phyloP scores from a whole-genome alignment of 1,284 basidiomycete genomes.

The Moesziomyces antarcticus region DNA sequence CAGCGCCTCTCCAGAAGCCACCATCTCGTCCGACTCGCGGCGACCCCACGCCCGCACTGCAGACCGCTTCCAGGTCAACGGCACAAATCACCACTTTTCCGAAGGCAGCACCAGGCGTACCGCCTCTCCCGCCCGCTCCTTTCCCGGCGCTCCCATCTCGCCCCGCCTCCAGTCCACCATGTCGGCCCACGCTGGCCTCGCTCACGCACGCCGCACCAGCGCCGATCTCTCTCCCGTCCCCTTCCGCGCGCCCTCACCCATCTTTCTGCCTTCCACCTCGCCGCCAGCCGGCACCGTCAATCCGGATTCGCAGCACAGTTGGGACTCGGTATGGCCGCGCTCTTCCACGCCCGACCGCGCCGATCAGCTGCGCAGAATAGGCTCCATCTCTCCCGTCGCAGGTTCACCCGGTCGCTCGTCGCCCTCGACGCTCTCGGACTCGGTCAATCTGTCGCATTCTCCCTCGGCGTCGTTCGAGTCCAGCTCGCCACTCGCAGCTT shows the following conservation, averaged over 20 bases:
- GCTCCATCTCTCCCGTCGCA: conserved; percentile 34
- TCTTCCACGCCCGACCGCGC: conserved; percentile 39
- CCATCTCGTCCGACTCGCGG: conserved; percentile 21
- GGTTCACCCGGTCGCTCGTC: conserved; percentile 32
- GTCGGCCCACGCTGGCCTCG: conserved; percentile 27
- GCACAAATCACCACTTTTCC: conserved; percentile 14
- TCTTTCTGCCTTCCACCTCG: conserved; percentile 33
- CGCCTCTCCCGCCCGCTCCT: conserved; percentile 48
- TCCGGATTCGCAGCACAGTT: conserved; percentile 49
- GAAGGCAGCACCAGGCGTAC: conserved; percentile 29
- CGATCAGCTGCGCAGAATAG: conserved; percentile 37
- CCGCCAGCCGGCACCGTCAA: conserved; percentile 36
- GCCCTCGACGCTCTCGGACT: conserved; percentile 24
- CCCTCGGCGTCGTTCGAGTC: conserved; percentile 38
- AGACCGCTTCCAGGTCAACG: conserved; percentile 29
- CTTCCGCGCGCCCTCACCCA: conserved; percentile 40
- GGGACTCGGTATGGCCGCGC: conserved; percentile 59
- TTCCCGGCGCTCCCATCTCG: conserved; percentile 42
- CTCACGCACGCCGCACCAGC: conserved; percentile 33
- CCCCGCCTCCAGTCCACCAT: conserved; percentile 54
- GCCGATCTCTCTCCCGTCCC: conserved; percentile 24
- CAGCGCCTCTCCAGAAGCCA: conserved; percentile 35
- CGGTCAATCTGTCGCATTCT: conserved; percentile 32
- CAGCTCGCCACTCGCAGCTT: conserved; percentile 21
- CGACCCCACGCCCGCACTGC: conserved; percentile 17